Base-by-base conservation (phyloP, 306 rosid genomes). In the Begonia fuchsioides region DNA sequence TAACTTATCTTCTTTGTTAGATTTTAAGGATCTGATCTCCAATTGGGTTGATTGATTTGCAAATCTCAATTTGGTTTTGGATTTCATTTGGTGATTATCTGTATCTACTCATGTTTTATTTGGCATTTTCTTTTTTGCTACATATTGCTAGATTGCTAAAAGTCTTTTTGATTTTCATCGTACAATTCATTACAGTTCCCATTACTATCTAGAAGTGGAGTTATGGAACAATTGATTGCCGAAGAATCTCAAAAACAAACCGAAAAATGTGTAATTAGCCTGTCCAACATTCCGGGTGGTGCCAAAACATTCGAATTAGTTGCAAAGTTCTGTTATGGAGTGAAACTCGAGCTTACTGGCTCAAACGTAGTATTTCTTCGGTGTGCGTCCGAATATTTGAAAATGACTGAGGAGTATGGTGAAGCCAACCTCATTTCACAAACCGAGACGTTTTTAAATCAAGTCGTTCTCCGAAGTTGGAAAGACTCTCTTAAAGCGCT, bases 321-420 rank as follows among this genome's bases (percentile, higher is more conserved):
- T 40, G 95, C 95, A 49, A 84, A 85, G 75, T 90, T 90, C 70
- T 90, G 95, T 65, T 90, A 90, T 6, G 98, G 98, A 2, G 94
- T 90, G 72, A 90, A 90, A 69, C 90, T 84, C 55, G 98, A 90
- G 59, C 85, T 85, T 12, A 79, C 95, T 5, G 82, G 95, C n/a
- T 79, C 94, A 53, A 90, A 85, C 63, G 87, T 85, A 48, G 95
- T 82, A 39, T 71, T 71, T 68, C 94, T 90, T 9, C 78, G 94
- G 17, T 90, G 87, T 71, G 94, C 95, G 52, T 92, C 98, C 1
- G 92, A 81, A 78, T 62, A 55, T 55, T 95, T 90, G 47, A 85
- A 90, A 67, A 85, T 90, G 98, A 81, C 84, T 2, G 98, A 90
- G 67, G 98, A 85, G 50, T 73, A 85, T 43, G 92, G 94, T 50